Evolutionary conservation across 2,329 filamentous ascomycete species (phyloP).

Genomic region (Acarospora socialis): DNA sequence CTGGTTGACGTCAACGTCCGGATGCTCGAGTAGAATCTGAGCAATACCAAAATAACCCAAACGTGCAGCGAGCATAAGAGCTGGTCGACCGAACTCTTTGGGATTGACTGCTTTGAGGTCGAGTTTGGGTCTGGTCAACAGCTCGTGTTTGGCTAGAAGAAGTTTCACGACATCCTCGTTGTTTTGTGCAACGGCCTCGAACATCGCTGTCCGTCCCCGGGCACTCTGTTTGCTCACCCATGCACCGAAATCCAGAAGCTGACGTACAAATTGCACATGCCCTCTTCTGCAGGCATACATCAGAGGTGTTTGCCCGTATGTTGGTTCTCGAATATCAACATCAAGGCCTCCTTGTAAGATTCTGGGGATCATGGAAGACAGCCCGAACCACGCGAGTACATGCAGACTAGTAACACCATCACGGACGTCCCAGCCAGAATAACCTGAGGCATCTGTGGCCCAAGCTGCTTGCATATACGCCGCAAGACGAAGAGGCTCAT

Average conservation of each 20-base stretch:
- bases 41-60: neutral
- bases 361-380: conserved; percentile 2
- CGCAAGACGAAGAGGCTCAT: too few relatives aligned
- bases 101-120: conserved; percentile 1
- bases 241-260: conserved; percentile 9
- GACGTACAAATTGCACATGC: conserved; percentile 5
- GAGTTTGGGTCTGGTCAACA: conserved; percentile 1
- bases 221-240: conserved; percentile 6
- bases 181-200: conserved; percentile 8
- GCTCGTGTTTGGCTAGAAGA: conserved; percentile 2
- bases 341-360: conserved; percentile 6
- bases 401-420: conserved; percentile 11
- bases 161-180: conserved; percentile 3
- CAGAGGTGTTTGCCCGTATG: conserved; percentile 10
- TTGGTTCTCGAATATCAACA: conserved; percentile 7
- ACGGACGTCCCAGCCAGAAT: conserved; percentile 11
- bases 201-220: conserved; percentile 7
- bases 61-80: conserved; percentile 3
- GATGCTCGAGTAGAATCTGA: conserved; percentile 1
- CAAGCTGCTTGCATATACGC: conserved; percentile 10
- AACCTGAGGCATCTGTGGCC: conserved; percentile 6
- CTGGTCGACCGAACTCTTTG: conserved; percentile 1
- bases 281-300: conserved; percentile 13
- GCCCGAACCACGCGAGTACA: conserved; percentile 12
- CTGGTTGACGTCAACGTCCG: conserved; percentile 2